Base-by-base conservation (phyloP, 129 eudicot genomes). In the Flaveria robusta region DNA sequence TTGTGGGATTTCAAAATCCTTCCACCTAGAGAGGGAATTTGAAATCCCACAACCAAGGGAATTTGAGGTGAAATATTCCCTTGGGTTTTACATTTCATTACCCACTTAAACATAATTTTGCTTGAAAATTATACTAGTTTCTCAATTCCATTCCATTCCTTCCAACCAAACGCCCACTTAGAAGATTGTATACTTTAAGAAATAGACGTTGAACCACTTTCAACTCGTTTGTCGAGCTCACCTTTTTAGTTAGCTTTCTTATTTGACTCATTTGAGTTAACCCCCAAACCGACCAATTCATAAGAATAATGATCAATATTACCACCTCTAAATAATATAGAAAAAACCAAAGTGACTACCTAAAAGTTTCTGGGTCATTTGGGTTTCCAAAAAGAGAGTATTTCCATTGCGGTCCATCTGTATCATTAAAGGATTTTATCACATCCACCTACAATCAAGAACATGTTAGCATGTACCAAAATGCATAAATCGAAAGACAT, bases 301-400 rank as follows among this genome's bases (percentile, higher is more conserved):
- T 1, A 59, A 23, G 66, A 24, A 60, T 5, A 60, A 24, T 39
- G 41, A 39, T 14, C 65, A 58, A 20, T 1, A 58, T 58, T 58
- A 22, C 31, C 65, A 58, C 65, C 66, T 60, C 66, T 24, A 24
- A 7, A 5, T 60, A 60, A 60, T 12, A 27, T 6, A 12, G 1
- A 26, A 27, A 11, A 60, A 60, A 60, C 41, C 13, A 15, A 71
- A 27, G 19, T 13, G 41, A 7, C 16, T 69, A 88, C 97, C 95
- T 91, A 83, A 88, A 94, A 54, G 99, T 94, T 79, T 94, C 99
- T 1, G 93, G 88, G 73, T 94, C 99, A 74, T 84, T 91, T 60
- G 99, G 99, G 81, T 94, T 94, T 62, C 99, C 99, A 79, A 94
- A 94, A 43, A 94, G 88, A 80, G 99, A 89, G 79, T 89, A 85